phyloP scores from a whole-genome alignment of 129 eudicot genomes.

The Sambucus nigra region DNA sequence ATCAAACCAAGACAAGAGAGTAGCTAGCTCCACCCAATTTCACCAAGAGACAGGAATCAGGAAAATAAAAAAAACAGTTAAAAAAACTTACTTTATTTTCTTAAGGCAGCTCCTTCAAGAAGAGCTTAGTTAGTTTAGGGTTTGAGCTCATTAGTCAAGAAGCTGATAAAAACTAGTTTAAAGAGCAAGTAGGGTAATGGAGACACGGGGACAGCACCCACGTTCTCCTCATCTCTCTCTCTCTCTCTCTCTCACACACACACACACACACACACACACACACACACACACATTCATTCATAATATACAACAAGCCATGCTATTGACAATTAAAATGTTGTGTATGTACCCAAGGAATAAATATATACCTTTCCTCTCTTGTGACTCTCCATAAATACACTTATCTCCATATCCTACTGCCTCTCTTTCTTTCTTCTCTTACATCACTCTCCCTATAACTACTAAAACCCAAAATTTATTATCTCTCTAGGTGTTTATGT shows the following conservation, averaged over 20 bases:
- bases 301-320: constrained; percentile 15
- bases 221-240: constrained; percentile 54
- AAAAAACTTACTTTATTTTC: not conserved
- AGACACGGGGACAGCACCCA: constrained; percentile 88
- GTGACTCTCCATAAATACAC: constrained; percentile 55
- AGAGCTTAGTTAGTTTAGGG: constrained; percentile 20
- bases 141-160: constrained; percentile 73
- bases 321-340: constrained; percentile 30
- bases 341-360: constrained; percentile 22
- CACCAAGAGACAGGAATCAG: constrained; percentile 14
- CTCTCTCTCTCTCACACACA: constrained; percentile 13
- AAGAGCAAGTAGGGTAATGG: constrained; percentile 25
- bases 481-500: constrained; percentile 14
- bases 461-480: constrained; percentile 3
- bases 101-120: constrained; percentile 42
- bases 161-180: constrained; percentile 32
- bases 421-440: constrained; percentile 25
- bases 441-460: constrained; percentile 17
- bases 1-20: too few species aligned
- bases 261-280: not conserved
- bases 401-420: constrained; percentile 28
- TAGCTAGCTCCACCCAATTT: not conserved
- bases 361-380: constrained; percentile 24
- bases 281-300: not conserved
- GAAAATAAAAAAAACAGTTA: constrained; percentile 14